A percentile compares a stretch with the other conserved stretches of the same genome.
These are phyloP conservation scores for Coprinopsis strossmayeri DNA, from an alignment of 768 basidiomycete species.

Conservation along the genomic window DNA sequence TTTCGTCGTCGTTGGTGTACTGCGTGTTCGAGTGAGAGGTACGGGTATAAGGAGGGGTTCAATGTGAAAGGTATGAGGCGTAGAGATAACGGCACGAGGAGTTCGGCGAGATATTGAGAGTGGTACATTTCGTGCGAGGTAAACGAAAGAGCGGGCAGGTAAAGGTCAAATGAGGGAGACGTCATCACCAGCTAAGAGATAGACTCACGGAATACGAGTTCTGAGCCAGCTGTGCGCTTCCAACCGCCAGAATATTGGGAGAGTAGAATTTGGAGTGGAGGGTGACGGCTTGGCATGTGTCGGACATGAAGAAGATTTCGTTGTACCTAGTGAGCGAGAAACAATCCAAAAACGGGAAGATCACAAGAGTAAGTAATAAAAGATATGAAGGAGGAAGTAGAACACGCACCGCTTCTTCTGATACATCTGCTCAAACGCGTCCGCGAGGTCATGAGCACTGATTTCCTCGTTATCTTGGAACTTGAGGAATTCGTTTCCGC, in stretches of 20 bases:
- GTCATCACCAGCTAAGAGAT: neutral
- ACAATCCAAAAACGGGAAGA: neutral
- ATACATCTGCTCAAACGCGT: constrained; percentile 98
- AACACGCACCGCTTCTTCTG: constrained; percentile 78
- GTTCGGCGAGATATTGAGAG: no score
- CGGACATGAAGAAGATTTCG: constrained; percentile 96
- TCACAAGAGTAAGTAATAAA: no score
- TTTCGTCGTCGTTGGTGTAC: constrained; percentile 91
- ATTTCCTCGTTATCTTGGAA: constrained; percentile 99
- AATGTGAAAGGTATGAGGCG: no score
- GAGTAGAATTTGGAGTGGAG: constrained; percentile 94
- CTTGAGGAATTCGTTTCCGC: constrained; percentile 97
- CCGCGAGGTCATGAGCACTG: constrained; percentile 94
- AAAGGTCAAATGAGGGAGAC: neutral
- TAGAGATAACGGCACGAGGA: no score
- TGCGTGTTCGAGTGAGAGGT: no score
- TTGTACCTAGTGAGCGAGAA: constrained; percentile 57
- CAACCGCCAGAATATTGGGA: constrained; percentile 89
- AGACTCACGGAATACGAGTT: constrained; percentile 85
- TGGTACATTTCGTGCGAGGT: no score
- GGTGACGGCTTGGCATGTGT: constrained; percentile 96
- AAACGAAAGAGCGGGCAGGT: neutral
- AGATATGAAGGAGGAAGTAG: no score
- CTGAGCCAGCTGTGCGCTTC: constrained; percentile 76
- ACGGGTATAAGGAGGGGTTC: no score